Evolutionary conservation across 2,329 filamentous ascomycete species (phyloP), one percentile per base, ranked within the genome.

Genomic region (Chaetothyriales sp.): DNA sequence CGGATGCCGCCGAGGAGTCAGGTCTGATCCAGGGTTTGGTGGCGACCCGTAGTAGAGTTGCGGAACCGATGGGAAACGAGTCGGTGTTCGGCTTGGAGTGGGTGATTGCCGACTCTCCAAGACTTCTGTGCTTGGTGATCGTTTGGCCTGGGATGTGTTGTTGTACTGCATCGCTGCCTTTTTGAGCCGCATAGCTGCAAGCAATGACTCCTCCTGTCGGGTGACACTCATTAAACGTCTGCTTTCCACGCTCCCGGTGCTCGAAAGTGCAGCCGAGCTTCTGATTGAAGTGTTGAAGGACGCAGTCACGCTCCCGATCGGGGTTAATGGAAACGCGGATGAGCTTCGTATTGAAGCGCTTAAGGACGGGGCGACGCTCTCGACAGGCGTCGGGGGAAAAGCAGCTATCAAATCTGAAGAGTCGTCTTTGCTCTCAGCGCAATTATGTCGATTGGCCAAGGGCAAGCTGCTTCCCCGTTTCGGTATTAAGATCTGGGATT

Each of bases 141-240:
- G 45, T 18, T 32, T 12, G 20, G 10, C 18, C 18, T 28, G 19
- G 32, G 51, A 26, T 51, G 44, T 6, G 54, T 66, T 6, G 54
- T 66, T 67, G 18, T 70, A 66, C 2, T 68, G 68, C 58, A 74
- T 69, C 42, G 65, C 68, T 47, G 72, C 70, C 55, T 70, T 66
- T 46, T 73, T 72, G 48, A 67, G 63, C 49, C 74, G 66, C 62
- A 77, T 70, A 1, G 73, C 70, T 57, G 73, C 72, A 2, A 77
- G 62, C 1, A 76, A 64, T 43, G 69, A 65, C 53, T 76, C 71
- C 61, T 77, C 74, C 59, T 76, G 73, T 50, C 71, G 65, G 0
- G 74, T 77, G 22, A 77, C 73, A 12, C 72, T 69, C 63, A 77
- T 75, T 18, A 75, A 62, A 43, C 69, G 67, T 53, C 70, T 72